These are phyloP conservation scores for Eucalyptus marginata DNA, from an alignment of 345 rosid species.

Conservation along the genomic window DNA sequence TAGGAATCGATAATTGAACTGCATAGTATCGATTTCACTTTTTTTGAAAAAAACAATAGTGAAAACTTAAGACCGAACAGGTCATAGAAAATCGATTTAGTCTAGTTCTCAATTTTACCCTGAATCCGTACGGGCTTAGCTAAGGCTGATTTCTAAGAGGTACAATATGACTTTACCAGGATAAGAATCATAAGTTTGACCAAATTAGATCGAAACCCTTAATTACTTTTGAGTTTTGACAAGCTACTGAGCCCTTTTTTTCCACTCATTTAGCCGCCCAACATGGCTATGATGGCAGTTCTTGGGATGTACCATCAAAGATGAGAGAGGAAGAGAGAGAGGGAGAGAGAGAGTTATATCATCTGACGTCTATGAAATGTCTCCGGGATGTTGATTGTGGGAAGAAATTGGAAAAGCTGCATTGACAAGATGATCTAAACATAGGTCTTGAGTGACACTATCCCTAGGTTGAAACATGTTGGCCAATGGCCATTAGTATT, in stretches of 20 bases:
- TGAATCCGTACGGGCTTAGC: neutral
- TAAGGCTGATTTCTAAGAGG: neutral
- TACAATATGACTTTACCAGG: neutral
- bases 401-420: neutral
- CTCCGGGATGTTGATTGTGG: neutral
- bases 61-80: rapidly evolving
- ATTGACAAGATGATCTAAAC: neutral
- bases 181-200: neutral
- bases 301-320: neutral
- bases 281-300: neutral
- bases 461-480: neutral
- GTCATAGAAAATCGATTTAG: no score
- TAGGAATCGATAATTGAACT: rapidly evolving
- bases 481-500: neutral
- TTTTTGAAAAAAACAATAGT: no score
- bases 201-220: neutral
- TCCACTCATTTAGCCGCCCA: neutral
- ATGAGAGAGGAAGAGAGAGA: neutral
- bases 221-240: neutral
- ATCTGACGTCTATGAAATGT: neutral
- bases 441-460: neutral
- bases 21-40: rapidly evolving
- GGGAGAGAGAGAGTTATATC: neutral
- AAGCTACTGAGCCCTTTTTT: neutral
- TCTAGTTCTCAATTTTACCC: neutral